Conservation (phyloP, 306 rosid species). For the Argentina anserina region DNA sequence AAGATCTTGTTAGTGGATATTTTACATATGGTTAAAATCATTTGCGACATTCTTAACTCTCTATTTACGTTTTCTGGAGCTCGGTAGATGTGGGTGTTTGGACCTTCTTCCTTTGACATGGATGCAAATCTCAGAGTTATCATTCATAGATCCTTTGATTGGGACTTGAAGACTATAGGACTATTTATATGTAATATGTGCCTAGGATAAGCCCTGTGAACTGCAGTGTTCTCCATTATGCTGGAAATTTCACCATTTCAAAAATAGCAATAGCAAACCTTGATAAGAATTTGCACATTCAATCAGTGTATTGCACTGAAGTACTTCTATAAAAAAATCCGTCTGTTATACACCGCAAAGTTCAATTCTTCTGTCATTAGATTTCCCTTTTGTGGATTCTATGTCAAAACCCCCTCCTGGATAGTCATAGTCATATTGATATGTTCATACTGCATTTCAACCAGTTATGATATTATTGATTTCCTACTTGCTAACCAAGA, state of each 20-base stretch:
- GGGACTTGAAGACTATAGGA: not conserved
- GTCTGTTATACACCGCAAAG: not conserved
- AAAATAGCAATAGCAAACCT: not conserved
- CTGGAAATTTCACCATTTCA: not conserved
- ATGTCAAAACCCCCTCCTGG: not conserved
- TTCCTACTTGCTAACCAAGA: not conserved
- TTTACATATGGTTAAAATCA: not conserved
- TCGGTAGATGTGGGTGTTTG: not conserved
- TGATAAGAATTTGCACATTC: not conserved
- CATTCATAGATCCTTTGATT: not conserved
- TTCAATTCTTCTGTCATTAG: not conserved
- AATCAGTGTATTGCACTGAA: not conserved
- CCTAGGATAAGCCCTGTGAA: not conserved
- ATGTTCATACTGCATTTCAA: not conserved
- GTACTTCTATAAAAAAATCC: not conserved
- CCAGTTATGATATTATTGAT: not conserved
- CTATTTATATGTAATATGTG: not conserved
- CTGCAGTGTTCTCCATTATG: not conserved
- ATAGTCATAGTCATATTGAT: not conserved
- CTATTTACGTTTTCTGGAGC: not conserved
- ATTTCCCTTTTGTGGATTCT: not conserved
- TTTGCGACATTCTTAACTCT: not conserved
- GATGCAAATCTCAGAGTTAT: not conserved
- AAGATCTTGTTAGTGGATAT: not conserved
- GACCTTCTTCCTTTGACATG: slow-evolving; percentile 9